Evolutionary conservation across 345 rosid genomes (phyloP).

Genomic region (Conringia planisiliqua): DNA sequence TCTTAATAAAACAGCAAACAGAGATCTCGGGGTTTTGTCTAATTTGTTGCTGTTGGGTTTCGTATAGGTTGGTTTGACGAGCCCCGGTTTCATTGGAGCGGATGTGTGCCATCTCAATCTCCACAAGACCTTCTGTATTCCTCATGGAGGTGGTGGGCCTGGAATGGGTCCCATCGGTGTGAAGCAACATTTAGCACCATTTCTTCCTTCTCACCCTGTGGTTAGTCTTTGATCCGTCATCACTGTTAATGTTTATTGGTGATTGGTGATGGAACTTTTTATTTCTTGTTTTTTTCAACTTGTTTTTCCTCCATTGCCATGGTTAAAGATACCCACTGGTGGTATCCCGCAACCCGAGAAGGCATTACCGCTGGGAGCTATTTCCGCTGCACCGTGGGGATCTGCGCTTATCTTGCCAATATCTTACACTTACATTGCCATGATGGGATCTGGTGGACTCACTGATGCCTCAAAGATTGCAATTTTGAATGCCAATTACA

Average conservation of each 20-base stretch:
- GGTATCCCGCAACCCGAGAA: slow-evolving; percentile 83
- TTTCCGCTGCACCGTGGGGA: slow-evolving; percentile 99
- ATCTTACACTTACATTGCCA: slow-evolving; percentile 87
- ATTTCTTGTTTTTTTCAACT: background rate
- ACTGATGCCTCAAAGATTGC: slow-evolving; percentile 96
- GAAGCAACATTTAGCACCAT: slow-evolving; percentile 94
- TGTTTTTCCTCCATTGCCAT: slow-evolving; percentile 2
- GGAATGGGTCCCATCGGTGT: slow-evolving; percentile 99
- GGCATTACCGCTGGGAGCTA: slow-evolving; percentile 73
- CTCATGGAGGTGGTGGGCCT: slow-evolving; percentile 99
- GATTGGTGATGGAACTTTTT: background rate
- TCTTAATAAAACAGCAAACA: slow-evolving; percentile 79
- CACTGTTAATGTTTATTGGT: slow-evolving; percentile 7
- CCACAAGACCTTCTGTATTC: slow-evolving; percentile 98
- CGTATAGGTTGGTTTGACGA: slow-evolving; percentile 84
- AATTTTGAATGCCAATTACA: slow-evolving; percentile 95
- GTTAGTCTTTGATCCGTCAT: slow-evolving; percentile 41
- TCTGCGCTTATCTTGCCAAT: slow-evolving; percentile 97
- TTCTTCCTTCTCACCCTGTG: slow-evolving; percentile 97
- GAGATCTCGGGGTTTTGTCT: slow-evolving; percentile 86
- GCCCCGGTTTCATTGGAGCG: slow-evolving; percentile 98
- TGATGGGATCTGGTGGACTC: slow-evolving; percentile 98
- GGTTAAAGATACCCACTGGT: slow-evolving; percentile 60
- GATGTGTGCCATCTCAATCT: slow-evolving; percentile 99
- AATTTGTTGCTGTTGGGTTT: slow-evolving; percentile 42